These are phyloP conservation scores for Leccinum imitatum DNA, from an alignment of 768 basidiomycete species.

Conservation along the genomic window DNA sequence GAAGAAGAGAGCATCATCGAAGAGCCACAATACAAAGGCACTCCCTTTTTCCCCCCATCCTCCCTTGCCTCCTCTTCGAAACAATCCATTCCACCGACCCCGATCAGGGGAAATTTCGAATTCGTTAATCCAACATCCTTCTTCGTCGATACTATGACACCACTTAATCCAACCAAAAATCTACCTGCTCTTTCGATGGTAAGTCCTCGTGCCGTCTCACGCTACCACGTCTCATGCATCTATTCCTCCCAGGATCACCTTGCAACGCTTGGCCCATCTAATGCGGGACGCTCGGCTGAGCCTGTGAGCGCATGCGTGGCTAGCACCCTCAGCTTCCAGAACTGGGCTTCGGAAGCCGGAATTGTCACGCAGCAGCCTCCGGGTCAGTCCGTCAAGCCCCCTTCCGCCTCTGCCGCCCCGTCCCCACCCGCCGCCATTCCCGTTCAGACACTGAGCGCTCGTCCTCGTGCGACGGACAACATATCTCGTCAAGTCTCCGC, in stretches of 20 bases:
- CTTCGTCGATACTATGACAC: slow-evolving; percentile 20
- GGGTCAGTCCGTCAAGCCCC: slow-evolving; percentile 9
- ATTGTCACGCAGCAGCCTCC: slow-evolving; percentile 22
- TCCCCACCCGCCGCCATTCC: slow-evolving; percentile 1
- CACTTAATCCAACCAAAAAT: slow-evolving; percentile 26
- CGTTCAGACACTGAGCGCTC: slow-evolving; percentile 15
- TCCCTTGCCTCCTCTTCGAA: slow-evolving; percentile 2
- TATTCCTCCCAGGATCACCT: slow-evolving; percentile 26
- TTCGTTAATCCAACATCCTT: slow-evolving; percentile 31
- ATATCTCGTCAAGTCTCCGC: slow-evolving; percentile 32
- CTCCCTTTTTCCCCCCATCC: slow-evolving; percentile 1
- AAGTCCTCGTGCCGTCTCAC: slow-evolving; percentile 5
- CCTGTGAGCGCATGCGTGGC: slow-evolving; percentile 11
- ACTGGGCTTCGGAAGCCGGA: slow-evolving; percentile 33
- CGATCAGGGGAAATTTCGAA: slow-evolving; percentile 23
- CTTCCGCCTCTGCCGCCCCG: slow-evolving; percentile 6
- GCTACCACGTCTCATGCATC: slow-evolving; percentile 7
- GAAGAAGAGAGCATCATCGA: slow-evolving; percentile 20
- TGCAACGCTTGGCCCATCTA: slow-evolving; percentile 29
- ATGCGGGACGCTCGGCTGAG: slow-evolving; percentile 21
- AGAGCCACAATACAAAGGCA: slow-evolving; percentile 15
- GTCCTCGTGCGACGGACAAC: slow-evolving; percentile 29
- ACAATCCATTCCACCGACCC: slow-evolving; percentile 22
- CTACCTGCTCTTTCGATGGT: slow-evolving; percentile 34
- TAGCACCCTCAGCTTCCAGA: slow-evolving; percentile 27